Percentiles rank a stretch among this genome's conserved stretches.
Evolutionary conservation across 192 early-diverging fungal species (phyloP).

Genomic region (Coemansia sp.): DNA sequence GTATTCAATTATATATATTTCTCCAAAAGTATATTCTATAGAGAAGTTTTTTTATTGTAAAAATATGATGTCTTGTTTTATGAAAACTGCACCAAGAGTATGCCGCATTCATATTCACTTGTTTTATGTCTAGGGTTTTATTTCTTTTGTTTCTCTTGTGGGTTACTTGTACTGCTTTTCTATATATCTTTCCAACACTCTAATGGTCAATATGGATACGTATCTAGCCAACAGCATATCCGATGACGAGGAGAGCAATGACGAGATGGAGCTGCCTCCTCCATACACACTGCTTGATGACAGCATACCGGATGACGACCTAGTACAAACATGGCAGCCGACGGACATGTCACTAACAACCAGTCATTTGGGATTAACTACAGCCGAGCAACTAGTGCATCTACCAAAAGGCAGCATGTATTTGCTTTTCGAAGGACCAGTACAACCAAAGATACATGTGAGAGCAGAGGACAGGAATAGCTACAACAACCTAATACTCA

Average conservation of each 20-base stretch:
- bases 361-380: too few relatives aligned
- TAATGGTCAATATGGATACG: too few relatives aligned
- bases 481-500: background rate
- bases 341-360: background rate
- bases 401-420: background rate
- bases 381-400: background rate
- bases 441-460: background rate
- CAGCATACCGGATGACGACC: background rate
- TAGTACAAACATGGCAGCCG: background rate
- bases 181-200: background rate
- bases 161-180: background rate
- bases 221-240: too few relatives aligned
- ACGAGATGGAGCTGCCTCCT: background rate
- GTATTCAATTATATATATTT: too few relatives aligned
- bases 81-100: too few relatives aligned
- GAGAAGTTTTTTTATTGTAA: too few relatives aligned
- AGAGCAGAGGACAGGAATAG: background rate
- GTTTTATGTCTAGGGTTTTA: too few relatives aligned
- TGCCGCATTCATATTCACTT: too few relatives aligned
- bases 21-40: too few relatives aligned
- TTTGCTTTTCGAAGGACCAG: background rate
- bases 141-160: too few relatives aligned
- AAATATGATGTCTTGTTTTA: too few relatives aligned
- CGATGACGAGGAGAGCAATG: background rate
- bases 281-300: constrained; percentile 1